phyloP scores from a whole-genome alignment of 768 basidiomycete species.

The Serendipita sp. region DNA sequence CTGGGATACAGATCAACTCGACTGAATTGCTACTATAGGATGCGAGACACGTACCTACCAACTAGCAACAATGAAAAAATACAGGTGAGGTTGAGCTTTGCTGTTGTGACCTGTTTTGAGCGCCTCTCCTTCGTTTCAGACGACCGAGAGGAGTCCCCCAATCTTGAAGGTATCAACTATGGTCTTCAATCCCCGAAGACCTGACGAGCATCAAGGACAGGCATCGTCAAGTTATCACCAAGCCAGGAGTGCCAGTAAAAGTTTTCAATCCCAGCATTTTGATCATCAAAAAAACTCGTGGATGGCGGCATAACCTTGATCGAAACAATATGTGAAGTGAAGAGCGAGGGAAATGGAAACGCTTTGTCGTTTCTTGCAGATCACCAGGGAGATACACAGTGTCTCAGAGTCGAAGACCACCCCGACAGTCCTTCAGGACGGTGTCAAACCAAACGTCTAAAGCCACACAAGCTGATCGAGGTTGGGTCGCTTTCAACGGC shows the following conservation, averaged over 20 bases:
- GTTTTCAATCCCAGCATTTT: conserved; percentile 83
- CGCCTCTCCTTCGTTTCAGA: conserved; percentile 82
- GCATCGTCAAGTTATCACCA: conserved; percentile 64
- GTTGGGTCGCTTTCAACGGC: conserved; percentile 39
- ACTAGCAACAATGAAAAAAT: conserved; percentile 95
- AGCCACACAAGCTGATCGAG: conserved; percentile 62
- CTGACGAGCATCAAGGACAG: conserved; percentile 63
- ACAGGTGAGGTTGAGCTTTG: conserved; percentile 82
- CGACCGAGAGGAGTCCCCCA: conserved; percentile 79
- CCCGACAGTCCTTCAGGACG: conserved; percentile 68
- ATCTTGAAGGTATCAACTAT: conserved; percentile 59
- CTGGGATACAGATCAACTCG: conserved; percentile 24
- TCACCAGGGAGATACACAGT: conserved; percentile 46
- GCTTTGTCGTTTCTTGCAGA: conserved; percentile 71
- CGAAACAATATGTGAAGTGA: conserved; percentile 73
- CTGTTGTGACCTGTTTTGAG: conserved; percentile 64
- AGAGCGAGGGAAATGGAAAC: conserved; percentile 65
- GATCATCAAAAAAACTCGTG: conserved; percentile 68
- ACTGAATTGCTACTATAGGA: conserved; percentile 6
- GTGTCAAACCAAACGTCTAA: conserved; percentile 59
- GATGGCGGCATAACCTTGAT: conserved; percentile 79
- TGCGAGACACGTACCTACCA: conserved; percentile 63
- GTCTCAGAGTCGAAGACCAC: conserved; percentile 40
- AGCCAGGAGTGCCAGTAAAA: conserved; percentile 99
- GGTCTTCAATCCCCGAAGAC: conserved; percentile 77